These are phyloP conservation scores for Maudiozyma bulderi DNA, from an alignment of 805 yeast species.

Conservation along the genomic window DNA sequence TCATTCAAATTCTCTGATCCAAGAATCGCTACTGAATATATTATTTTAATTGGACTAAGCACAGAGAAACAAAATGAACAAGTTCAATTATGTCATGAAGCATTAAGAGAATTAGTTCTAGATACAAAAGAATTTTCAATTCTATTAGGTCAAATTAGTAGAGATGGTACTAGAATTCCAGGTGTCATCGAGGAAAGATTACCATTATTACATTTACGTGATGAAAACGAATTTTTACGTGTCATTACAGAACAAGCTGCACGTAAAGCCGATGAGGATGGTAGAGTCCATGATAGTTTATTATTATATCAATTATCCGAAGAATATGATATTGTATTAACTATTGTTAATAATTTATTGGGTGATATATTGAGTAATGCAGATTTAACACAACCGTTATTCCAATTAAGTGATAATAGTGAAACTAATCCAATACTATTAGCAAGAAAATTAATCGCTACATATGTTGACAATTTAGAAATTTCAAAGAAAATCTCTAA, in stretches of 20 bases:
- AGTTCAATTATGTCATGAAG: slow-evolving; percentile 56
- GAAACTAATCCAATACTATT: slow-evolving; percentile 35
- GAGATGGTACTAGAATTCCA: slow-evolving; percentile 66
- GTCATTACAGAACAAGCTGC: slow-evolving; percentile 82
- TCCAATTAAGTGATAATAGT: slow-evolving; percentile 30
- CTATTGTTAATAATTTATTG: slow-evolving; percentile 61
- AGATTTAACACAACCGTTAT: slow-evolving; percentile 53
- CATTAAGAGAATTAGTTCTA: slow-evolving; percentile 72
- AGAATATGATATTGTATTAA: slow-evolving; percentile 73
- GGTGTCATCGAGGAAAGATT: slow-evolving; percentile 80
- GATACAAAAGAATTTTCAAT: slow-evolving; percentile 77
- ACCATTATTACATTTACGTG: slow-evolving; percentile 49
- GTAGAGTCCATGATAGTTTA: slow-evolving; percentile 76
- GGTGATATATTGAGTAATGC: slow-evolving; percentile 69
- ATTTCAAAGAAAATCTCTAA: slow-evolving; percentile 47
- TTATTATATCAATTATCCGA: slow-evolving; percentile 79
- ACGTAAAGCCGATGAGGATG: slow-evolving; percentile 80
- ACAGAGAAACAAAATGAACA: slow-evolving; percentile 36
- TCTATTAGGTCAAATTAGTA: slow-evolving; percentile 73
- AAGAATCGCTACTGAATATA: slow-evolving; percentile 82
- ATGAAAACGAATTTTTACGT: slow-evolving; percentile 51
- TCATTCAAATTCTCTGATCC: slow-evolving; percentile 82
- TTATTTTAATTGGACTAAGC: slow-evolving; percentile 57
- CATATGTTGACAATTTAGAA: slow-evolving; percentile 44
- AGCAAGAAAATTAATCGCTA: slow-evolving; percentile 28